Conservation (phyloP, 139 green algal species). For the Spirogloea muscicola region DNA sequence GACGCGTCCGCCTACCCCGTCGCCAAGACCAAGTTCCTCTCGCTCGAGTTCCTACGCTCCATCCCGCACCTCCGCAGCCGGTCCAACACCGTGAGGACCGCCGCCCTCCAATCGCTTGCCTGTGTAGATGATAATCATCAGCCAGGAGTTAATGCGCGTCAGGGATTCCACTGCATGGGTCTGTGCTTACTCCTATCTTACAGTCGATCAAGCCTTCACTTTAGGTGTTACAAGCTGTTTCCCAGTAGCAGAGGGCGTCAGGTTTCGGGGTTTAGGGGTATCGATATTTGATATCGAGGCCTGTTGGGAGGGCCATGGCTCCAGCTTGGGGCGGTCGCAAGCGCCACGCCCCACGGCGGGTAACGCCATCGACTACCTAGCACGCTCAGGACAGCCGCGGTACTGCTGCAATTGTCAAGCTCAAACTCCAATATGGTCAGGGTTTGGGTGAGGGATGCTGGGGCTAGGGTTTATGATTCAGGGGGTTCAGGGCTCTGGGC, state of each 20-base stretch:
- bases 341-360: not conserved
- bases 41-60: slow-evolving; percentile 88
- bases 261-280: not conserved
- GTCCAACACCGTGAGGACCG: slow-evolving; percentile 78
- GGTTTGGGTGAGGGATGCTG: too few relatives aligned
- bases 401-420: too few relatives aligned
- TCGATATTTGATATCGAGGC: not conserved
- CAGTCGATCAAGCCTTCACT: too few relatives aligned
- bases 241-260: not conserved
- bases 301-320: not conserved
- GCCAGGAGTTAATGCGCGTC: not conserved
- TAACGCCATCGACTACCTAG: too few relatives aligned
- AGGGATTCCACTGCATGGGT: not conserved
- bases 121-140: not conserved
- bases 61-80: slow-evolving; percentile 82
- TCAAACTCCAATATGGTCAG: too few relatives aligned
- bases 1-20: slow-evolving; percentile 87
- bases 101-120: not conserved
- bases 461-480: too few relatives aligned
- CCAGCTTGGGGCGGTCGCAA: not conserved
- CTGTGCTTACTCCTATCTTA: too few relatives aligned
- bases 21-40: slow-evolving; percentile 91
- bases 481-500: too few relatives aligned
- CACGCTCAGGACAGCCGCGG: too few relatives aligned
- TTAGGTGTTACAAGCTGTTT: not conserved